These are phyloP conservation scores for Polyporus tsugae DNA, from an alignment of 1,284 basidiomycete species.

Conservation along the genomic window DNA sequence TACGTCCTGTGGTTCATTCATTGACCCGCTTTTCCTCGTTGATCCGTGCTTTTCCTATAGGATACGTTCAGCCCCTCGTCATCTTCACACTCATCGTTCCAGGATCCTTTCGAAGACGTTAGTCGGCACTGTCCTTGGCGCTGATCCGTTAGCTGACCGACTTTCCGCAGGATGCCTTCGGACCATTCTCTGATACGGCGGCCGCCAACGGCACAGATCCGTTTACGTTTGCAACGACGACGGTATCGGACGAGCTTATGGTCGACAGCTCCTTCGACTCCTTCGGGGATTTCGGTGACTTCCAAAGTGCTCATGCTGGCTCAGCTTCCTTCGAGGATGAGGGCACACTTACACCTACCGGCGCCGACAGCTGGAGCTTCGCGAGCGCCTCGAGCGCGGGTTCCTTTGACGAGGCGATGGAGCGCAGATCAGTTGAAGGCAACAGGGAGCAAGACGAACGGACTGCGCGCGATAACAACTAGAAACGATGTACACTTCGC, in stretches of 20 bases:
- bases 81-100: conserved; percentile 41
- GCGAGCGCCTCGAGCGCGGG: conserved; percentile 52
- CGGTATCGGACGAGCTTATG: conserved; percentile 61
- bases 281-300: conserved; percentile 83
- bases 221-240: conserved; percentile 66
- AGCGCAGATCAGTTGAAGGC: conserved; percentile 26
- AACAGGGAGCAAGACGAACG: conserved; percentile 37
- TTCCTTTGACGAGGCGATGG: conserved; percentile 40
- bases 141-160: neutral
- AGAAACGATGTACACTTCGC: conserved; percentile 20
- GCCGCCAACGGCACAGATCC: conserved; percentile 58
- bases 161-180: conserved; percentile 50
- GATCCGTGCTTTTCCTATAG: conserved; percentile 41
- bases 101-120: conserved; percentile 61
- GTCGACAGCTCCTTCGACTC: conserved; percentile 66
- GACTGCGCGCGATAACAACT: conserved; percentile 39
- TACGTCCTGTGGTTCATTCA: conserved; percentile 43
- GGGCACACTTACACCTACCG: conserved; percentile 67
- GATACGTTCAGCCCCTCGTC: conserved; percentile 60
- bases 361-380: conserved; percentile 72
- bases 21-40: neutral
- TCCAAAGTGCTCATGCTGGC: conserved; percentile 57
- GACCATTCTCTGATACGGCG: conserved; percentile 76
- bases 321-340: conserved; percentile 45
- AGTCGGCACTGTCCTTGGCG: conserved; percentile 15